A percentile compares a stretch with the other conserved stretches of the same genome.
Conservation (phyloP, 2,329 filamentous ascomycete species). For the Fusarium agapanthi region DNA sequence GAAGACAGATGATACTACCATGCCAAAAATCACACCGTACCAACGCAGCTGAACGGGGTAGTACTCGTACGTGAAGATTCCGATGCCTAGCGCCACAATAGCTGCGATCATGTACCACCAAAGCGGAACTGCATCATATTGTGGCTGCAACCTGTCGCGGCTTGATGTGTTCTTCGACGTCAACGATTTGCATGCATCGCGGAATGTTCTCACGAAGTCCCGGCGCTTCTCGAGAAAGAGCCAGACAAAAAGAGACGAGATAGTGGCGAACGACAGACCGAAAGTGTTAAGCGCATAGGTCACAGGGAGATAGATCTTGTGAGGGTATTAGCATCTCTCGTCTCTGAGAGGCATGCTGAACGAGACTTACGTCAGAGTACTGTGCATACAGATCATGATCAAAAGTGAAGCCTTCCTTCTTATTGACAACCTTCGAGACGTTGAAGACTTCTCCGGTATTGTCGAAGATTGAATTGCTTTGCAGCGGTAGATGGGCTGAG, state of each 20-base stretch:
- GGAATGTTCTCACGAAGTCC: conserved; percentile 27
- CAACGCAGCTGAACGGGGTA: conserved; percentile 45
- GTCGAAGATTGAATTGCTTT: conserved; percentile 62
- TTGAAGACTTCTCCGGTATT: conserved; percentile 61
- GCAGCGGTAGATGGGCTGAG: conserved; percentile 61
- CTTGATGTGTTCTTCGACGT: background rate
- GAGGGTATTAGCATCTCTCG: background rate
- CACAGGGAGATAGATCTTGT: conserved; percentile 54
- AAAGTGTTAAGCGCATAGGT: conserved; percentile 58
- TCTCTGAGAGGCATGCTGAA: rapidly evolving
- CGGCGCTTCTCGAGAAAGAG: conserved; percentile 44
- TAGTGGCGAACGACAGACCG: conserved; percentile 61
- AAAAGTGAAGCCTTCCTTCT: conserved; percentile 51
- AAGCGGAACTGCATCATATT: conserved; percentile 31
- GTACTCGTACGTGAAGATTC: conserved; percentile 44
- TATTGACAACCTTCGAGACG: conserved; percentile 57
- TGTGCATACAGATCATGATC: conserved; percentile 56
- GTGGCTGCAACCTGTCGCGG: conserved; percentile 10
- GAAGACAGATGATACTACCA: conserved; percentile 42
- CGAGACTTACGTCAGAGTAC: conserved; percentile 57
- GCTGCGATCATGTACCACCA: conserved; percentile 41
- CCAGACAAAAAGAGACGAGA: conserved; percentile 51
- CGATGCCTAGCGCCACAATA: conserved; percentile 37
- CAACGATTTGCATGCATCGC: background rate
- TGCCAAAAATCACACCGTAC: conserved; percentile 45